Evolutionary conservation across 768 basidiomycete species (phyloP), one percentile per base, ranked within the genome.

Genomic region (Calocybe indica): DNA sequence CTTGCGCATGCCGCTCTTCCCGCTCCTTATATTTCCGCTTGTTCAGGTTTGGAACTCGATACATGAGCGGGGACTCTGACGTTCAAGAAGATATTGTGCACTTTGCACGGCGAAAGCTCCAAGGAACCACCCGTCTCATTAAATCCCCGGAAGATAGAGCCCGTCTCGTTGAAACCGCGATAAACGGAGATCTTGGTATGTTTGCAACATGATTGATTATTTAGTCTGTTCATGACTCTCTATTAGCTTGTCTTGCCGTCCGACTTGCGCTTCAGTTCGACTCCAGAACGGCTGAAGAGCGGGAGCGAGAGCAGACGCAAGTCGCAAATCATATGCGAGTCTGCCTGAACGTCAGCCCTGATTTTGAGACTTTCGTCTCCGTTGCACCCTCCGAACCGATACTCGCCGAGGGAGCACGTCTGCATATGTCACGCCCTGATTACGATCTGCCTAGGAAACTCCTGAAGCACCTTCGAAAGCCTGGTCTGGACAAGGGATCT

Each of bases 311-410:
- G 33, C 11, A 15, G 22, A 4, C 7, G 15, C 48, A 49, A 37
- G 48, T 49, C 9, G 48, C 31, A 36, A 49, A 49, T 35, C 34
- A 49, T 13, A 49, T 43, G 47, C 47, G 47, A 13, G 35, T 48
- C 40, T 48, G 50, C 15, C 22, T 42, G 22, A 15, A 15, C 30
- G 39, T 22, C 22, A 22, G 22, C 22, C 22, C 22, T 22, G 22
- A 22, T 22, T 22, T 22, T 22, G 22, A 22, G 22, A 22, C 22
- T 22, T 22, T 22, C 22, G 22, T 22, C 10, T 57, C 56, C 6
- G 57, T 56, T 7, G 52, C 52, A 29, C 46, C 57, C 14, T 53
- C 52, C 10, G 57, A 56, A 45, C 57, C 57, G 3, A 43, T 55
- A 9, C 51, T 57, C 5, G 57, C 56, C 10, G 50, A 57, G 36